These are phyloP conservation scores for Dipteronia dyeriana DNA, from an alignment of 345 rosid species.

Conservation along the genomic window DNA sequence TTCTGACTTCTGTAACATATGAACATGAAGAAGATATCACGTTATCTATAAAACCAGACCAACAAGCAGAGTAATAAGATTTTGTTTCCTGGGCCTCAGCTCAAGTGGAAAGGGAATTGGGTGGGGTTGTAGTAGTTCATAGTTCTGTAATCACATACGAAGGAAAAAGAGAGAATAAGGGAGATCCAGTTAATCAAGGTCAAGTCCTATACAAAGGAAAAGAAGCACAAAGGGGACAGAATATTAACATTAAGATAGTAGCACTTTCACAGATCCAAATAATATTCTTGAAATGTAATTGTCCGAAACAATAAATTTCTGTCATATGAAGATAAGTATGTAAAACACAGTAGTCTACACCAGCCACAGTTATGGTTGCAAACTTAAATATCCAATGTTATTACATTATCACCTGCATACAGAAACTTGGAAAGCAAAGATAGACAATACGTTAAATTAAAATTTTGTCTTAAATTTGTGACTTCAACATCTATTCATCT, in stretches of 20 bases:
- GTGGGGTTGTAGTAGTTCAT: not conserved
- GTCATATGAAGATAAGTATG: not conserved
- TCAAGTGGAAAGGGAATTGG: not conserved
- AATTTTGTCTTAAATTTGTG: no score
- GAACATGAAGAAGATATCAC: constrained; percentile 6
- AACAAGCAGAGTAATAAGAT: not conserved
- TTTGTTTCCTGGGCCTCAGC: not conserved
- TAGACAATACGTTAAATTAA: not conserved
- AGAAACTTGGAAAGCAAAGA: not conserved
- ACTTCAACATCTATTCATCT: no score
- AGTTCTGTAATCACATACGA: not conserved
- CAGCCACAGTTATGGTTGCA: not conserved
- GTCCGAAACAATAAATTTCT: not conserved
- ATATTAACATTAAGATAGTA: not conserved
- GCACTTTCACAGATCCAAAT: not conserved
- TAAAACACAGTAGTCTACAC: constrained; percentile 1
- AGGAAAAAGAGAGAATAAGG: not conserved
- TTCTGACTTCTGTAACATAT: no score
- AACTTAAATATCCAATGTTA: not conserved
- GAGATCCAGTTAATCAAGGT: not conserved
- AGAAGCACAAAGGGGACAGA: not conserved
- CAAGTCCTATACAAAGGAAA: not conserved
- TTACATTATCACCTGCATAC: not conserved
- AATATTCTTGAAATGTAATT: not conserved
- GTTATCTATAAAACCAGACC: not conserved